Evolutionary conservation across 2,329 filamentous ascomycete species (phyloP).

Genomic region (Emmonsiellopsis sp.): DNA sequence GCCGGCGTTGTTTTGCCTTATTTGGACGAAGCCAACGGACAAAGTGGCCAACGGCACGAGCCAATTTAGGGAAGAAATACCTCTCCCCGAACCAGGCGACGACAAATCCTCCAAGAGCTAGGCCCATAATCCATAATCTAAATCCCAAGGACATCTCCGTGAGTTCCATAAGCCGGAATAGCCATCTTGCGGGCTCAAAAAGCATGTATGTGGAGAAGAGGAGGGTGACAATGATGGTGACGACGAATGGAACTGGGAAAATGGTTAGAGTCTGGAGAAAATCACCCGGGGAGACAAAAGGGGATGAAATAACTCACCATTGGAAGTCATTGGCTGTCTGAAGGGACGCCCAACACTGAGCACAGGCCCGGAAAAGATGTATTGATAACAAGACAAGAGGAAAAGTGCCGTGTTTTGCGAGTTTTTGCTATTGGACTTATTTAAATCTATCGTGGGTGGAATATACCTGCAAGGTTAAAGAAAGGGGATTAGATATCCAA

Average conservation of each 20-base stretch:
- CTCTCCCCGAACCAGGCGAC: conserved; percentile 64
- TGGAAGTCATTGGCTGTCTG: conserved; percentile 66
- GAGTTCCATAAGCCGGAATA: conserved; percentile 72
- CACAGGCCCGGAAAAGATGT: conserved; percentile 81
- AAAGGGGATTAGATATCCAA: neutral
- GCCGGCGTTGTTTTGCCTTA: conserved; percentile 66
- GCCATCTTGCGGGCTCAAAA: conserved; percentile 58
- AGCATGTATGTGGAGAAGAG: conserved; percentile 70
- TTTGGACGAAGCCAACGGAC: conserved; percentile 49
- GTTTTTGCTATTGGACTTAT: conserved; percentile 79
- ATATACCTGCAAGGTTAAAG: conserved; percentile 49
- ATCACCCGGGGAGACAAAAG: neutral
- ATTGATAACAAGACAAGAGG: conserved; percentile 85
- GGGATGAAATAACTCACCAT: conserved; percentile 49
- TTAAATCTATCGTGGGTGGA: conserved; percentile 64
- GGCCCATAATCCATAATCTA: conserved; percentile 57
- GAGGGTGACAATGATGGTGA: conserved; percentile 61
- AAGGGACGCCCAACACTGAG: conserved; percentile 89
- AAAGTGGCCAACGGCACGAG: conserved; percentile 54
- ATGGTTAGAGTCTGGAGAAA: neutral
- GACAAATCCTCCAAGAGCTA: conserved; percentile 61
- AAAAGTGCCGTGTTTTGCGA: conserved; percentile 91
- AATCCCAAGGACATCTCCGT: conserved; percentile 67
- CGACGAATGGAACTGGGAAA: conserved; percentile 65
- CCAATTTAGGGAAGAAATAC: conserved; percentile 58